Conservation (phyloP, 768 basidiomycete genomes). For the Lactifluus volemus region DNA sequence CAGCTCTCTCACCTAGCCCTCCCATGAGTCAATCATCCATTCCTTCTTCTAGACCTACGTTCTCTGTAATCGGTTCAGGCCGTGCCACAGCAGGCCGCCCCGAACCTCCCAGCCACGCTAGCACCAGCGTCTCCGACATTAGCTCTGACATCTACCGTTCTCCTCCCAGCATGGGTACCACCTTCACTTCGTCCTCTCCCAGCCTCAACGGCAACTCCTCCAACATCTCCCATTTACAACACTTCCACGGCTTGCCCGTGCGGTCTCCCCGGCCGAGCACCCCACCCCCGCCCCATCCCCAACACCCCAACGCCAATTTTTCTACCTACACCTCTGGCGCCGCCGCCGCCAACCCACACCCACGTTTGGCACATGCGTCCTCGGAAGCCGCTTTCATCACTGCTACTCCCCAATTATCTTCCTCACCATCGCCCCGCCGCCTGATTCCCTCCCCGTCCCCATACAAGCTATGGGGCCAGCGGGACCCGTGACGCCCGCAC, state of each 20-base stretch:
- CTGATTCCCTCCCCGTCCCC: background rate
- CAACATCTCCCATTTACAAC: background rate
- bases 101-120: background rate
- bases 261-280: background rate
- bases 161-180: background rate
- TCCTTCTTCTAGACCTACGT: background rate
- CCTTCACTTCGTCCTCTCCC: background rate
- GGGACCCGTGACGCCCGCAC: constrained; percentile 6
- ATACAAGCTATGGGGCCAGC: background rate
- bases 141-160: background rate
- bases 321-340: background rate
- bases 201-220: background rate
- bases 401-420: background rate
- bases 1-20: background rate
- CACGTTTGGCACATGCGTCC: background rate
- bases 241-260: background rate
- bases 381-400: background rate
- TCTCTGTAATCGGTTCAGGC: background rate
- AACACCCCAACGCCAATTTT: background rate
- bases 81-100: background rate
- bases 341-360: background rate
- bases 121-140: constrained; percentile 2
- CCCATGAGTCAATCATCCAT: background rate
- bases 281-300: background rate
- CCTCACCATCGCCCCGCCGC: background rate